phyloP scores from a whole-genome alignment of 1,284 basidiomycete species.

The Bjerkandera adusta region DNA sequence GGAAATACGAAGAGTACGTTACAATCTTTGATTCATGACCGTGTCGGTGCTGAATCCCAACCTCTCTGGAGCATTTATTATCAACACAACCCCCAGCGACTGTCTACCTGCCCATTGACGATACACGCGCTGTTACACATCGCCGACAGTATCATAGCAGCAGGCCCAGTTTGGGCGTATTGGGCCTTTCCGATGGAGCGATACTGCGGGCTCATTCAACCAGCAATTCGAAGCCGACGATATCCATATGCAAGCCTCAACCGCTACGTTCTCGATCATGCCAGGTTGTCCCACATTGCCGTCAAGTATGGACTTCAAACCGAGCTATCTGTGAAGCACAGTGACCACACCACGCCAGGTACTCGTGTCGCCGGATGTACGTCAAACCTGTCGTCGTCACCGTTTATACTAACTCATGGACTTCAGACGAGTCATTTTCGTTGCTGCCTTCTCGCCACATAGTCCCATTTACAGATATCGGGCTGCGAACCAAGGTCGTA shows the following conservation, averaged over 20 bases:
- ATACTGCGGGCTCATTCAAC: slow-evolving; percentile 32
- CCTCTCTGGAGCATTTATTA: slow-evolving; percentile 33
- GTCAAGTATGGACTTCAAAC: slow-evolving; percentile 5
- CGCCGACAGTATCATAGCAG: slow-evolving; percentile 27
- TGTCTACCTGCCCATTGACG: slow-evolving; percentile 32
- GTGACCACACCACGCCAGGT: no score
- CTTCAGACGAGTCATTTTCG: no score
- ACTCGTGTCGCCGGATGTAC: no score
- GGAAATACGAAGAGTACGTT: slow-evolving; percentile 38
- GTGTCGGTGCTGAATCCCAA: not conserved
- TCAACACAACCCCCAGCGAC: slow-evolving; percentile 26
- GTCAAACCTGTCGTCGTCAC: no score
- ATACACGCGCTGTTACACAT: slow-evolving; percentile 38
- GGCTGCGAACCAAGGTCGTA: not conserved
- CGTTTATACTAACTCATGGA: not conserved
- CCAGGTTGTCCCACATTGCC: slow-evolving; percentile 12
- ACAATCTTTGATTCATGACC: no score
- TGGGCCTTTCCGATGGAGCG: slow-evolving; percentile 40
- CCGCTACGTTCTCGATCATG: slow-evolving; percentile 18
- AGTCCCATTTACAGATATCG: not conserved
- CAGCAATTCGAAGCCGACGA: slow-evolving; percentile 21
- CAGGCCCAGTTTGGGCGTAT: slow-evolving; percentile 35
- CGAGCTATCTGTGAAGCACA: no score
- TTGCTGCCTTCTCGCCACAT: not conserved
- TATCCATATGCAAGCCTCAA: slow-evolving; percentile 27